Percentiles rank a stretch among this genome's conserved stretches.
These are phyloP conservation scores for Metarhizium sp. DNA, from an alignment of 2,329 filamentous ascomycete genomes.

Conservation along the genomic window DNA sequence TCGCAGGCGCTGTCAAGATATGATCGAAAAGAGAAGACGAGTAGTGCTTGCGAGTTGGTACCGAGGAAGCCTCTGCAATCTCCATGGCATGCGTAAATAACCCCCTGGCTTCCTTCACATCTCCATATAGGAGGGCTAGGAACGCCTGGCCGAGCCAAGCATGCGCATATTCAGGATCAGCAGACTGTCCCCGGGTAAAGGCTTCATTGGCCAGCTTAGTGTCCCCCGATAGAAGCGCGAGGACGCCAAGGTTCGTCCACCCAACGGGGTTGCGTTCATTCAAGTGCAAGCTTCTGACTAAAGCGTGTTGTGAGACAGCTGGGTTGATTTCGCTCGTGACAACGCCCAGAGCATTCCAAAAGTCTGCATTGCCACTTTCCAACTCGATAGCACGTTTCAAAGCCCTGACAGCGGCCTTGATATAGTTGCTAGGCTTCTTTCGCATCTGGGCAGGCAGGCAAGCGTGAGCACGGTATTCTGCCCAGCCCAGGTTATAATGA, in stretches of 20 bases:
- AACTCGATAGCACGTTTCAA: constrained; percentile 96
- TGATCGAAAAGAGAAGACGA: constrained; percentile 75
- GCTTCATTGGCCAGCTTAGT: constrained; percentile 77
- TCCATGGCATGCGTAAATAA: constrained; percentile 94
- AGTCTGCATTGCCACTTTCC: constrained; percentile 87
- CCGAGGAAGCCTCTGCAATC: constrained; percentile 69
- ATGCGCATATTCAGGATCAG: constrained; percentile 85
- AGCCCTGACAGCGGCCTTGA: constrained; percentile 74
- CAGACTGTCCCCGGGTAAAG: constrained; percentile 85
- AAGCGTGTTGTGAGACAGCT: constrained; percentile 83
- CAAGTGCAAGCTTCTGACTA: constrained; percentile 84
- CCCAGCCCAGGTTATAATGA: constrained; percentile 95
- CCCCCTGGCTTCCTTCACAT: constrained; percentile 66
- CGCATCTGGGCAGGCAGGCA: constrained; percentile 45
- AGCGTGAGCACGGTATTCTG: constrained; percentile 72
- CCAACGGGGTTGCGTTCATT: constrained; percentile 77
- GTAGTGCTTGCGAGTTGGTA: constrained; percentile 70
- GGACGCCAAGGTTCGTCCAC: constrained; percentile 84
- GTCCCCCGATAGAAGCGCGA: constrained; percentile 81
- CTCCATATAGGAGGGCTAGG: constrained; percentile 67
- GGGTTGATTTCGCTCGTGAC: constrained; percentile 81
- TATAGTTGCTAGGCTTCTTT: constrained; percentile 56
- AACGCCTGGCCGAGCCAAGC: constrained; percentile 93
- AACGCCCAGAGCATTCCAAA: constrained; percentile 94
- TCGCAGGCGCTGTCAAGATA: constrained; percentile 49